Conservation (phyloP, 257 asterid genomes). For the Solanum clarkiae region DNA sequence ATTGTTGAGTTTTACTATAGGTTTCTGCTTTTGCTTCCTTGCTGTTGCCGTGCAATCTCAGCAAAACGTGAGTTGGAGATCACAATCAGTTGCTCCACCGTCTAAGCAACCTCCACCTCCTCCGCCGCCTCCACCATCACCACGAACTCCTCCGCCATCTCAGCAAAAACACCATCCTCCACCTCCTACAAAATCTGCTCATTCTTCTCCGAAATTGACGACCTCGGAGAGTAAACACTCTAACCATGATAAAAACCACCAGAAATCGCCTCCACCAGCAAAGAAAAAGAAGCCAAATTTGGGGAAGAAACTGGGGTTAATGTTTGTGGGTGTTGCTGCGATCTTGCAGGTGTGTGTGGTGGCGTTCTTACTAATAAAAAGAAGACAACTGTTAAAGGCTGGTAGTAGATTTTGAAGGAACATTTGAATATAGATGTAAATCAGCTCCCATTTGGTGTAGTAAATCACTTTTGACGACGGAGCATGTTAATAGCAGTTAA, state of each 20-base stretch:
- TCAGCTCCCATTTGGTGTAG: neutral
- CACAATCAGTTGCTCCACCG: neutral
- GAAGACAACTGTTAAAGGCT: slow-evolving; percentile 18
- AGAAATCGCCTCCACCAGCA: neutral
- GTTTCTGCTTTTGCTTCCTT: slow-evolving; percentile 14
- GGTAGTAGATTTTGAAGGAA: slow-evolving; percentile 3
- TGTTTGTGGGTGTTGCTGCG: slow-evolving; percentile 20
- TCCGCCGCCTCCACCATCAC: slow-evolving; percentile 1
- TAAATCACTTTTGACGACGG: neutral
- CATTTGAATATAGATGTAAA: neutral
- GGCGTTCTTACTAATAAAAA: slow-evolving; percentile 23
- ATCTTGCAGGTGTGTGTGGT: slow-evolving; percentile 28
- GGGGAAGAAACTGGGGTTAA: slow-evolving; percentile 30
- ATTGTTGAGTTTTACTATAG: slow-evolving; percentile 11
- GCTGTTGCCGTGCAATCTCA: slow-evolving; percentile 34
- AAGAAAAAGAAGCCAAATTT: slow-evolving; percentile 3
- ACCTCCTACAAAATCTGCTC: slow-evolving; percentile 5
- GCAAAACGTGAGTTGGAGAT: slow-evolving; percentile 12
- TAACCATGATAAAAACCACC: neutral
- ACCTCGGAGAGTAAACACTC: neutral
- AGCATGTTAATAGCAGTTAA: neutral
- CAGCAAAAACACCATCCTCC: neutral
- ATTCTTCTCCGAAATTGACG: neutral
- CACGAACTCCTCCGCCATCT: slow-evolving; percentile 9
- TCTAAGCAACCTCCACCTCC: slow-evolving; percentile 10